Conservation (phyloP, 2,329 filamentous ascomycete genomes). For the Spiromastix sp. region DNA sequence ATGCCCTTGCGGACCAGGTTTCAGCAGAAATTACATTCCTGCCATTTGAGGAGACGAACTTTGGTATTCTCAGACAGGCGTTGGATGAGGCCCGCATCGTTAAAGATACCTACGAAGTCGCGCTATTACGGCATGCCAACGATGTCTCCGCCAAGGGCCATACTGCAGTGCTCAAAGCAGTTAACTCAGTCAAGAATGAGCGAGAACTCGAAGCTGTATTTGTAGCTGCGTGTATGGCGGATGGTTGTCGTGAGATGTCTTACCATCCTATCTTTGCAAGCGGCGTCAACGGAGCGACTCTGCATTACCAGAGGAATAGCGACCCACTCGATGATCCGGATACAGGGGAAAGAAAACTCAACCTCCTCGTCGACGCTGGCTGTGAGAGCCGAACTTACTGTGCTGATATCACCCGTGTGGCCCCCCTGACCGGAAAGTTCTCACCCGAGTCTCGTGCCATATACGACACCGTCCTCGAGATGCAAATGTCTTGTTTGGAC, state of each 20-base stretch:
- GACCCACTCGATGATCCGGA: constrained; percentile 49
- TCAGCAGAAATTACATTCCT: constrained; percentile 62
- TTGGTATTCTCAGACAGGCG: constrained; percentile 50
- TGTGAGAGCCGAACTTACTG: constrained; percentile 80
- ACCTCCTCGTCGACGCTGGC: constrained; percentile 78
- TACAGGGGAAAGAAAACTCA: constrained; percentile 42
- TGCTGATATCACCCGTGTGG: constrained; percentile 79
- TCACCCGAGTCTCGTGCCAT: constrained; percentile 59
- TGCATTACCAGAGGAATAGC: constrained; percentile 82
- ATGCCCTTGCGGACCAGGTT: constrained; percentile 69
- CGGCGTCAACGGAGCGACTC: constrained; percentile 68
- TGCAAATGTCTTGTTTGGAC: constrained; percentile 68
- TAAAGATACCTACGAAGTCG: constrained; percentile 80
- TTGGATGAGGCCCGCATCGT: constrained; percentile 73
- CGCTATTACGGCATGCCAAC: constrained; percentile 71
- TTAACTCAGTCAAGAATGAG: constrained; percentile 61
- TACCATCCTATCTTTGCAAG: constrained; percentile 85
- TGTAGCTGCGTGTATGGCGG: constrained; percentile 58
- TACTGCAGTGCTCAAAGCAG: constrained; percentile 54
- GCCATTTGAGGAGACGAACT: constrained; percentile 56
- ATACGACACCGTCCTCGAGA: constrained; percentile 66
- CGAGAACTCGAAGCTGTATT: constrained; percentile 75
- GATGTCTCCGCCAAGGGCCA: constrained; percentile 70
- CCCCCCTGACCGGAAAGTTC: constrained; percentile 66
- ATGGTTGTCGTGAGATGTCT: constrained; percentile 65